These are phyloP conservation scores for Cyclostephanos tholiformis DNA, from an alignment of 108 stramenopile species.

Conservation along the genomic window DNA sequence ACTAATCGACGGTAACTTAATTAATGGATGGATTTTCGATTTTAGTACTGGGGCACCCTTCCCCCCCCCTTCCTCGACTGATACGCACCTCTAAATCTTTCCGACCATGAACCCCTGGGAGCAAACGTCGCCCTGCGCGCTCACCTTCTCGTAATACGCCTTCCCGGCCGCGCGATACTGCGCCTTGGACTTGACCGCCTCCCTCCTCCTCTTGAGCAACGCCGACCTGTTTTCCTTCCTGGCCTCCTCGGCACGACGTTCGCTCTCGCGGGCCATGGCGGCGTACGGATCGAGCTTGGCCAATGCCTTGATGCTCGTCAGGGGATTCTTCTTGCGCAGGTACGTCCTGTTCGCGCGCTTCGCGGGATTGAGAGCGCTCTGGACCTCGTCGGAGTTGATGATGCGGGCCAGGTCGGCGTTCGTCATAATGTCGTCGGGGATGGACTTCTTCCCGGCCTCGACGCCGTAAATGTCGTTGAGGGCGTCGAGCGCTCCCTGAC, in stretches of 20 bases:
- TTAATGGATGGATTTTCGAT: too few relatives aligned
- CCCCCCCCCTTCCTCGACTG: background rate
- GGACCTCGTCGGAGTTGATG: conserved; percentile 98
- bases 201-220: conserved; percentile 63
- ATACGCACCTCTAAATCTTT: conserved; percentile 27
- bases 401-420: conserved; percentile 98
- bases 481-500: conserved; percentile 94
- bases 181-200: conserved; percentile 65
- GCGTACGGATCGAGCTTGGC: conserved; percentile 95
- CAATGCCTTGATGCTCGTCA: conserved; percentile 82
- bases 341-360: conserved; percentile 67
- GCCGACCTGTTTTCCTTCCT: conserved; percentile 72
- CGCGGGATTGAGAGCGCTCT: conserved; percentile 92
- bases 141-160: conserved; percentile 74
- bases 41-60: too few relatives aligned
- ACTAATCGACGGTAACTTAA: too few relatives aligned
- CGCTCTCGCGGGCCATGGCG: conserved; percentile 81
- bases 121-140: conserved; percentile 86
- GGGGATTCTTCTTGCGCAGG: conserved; percentile 95
- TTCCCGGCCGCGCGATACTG: conserved; percentile 75
- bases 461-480: conserved; percentile 95
- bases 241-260: conserved; percentile 62
- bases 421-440: conserved; percentile 91
- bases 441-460: conserved; percentile 65
- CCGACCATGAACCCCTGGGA: conserved; percentile 75